Percentiles rank a stretch among this genome's conserved stretches.
These are phyloP conservation scores for Capsicum rhomboideum DNA, from an alignment of 257 asterid species.

Conservation along the genomic window DNA sequence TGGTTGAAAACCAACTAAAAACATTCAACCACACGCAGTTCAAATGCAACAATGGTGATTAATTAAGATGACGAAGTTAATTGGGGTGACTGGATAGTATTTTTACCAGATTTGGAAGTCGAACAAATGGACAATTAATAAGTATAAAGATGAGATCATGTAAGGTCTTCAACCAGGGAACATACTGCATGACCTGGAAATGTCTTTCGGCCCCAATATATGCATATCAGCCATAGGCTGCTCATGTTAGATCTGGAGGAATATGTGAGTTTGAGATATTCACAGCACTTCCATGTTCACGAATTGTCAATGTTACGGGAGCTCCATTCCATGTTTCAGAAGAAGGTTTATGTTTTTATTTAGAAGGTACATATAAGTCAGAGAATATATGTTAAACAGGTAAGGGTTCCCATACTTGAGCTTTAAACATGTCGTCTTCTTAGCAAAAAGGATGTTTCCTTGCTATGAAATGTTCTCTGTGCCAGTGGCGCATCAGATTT, in stretches of 20 bases:
- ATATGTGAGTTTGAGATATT: not conserved
- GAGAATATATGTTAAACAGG: not conserved
- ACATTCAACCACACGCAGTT: not conserved
- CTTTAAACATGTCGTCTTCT: not conserved
- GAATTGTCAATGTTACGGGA: not conserved
- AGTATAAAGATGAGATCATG: not conserved
- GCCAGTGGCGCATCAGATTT: no score
- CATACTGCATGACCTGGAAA: not conserved
- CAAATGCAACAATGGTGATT: not conserved
- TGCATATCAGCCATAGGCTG: not conserved
- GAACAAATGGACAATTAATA: not conserved
- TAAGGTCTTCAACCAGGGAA: not conserved
- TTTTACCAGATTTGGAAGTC: not conserved
- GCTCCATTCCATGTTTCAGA: not conserved
- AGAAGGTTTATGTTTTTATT: not conserved
- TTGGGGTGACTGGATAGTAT: not conserved
- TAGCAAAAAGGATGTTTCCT: not conserved
- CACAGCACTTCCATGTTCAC: not conserved
- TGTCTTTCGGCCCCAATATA: not conserved
- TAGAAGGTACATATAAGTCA: not conserved
- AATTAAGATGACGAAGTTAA: not conserved
- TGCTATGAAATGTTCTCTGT: not conserved
- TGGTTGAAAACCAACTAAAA: not conserved
- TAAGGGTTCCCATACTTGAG: not conserved
- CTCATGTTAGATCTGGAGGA: not conserved